A percentile compares a stretch with the other conserved stretches of the same genome.
Evolutionary conservation across 2,329 filamentous ascomycete genomes (phyloP).

Genomic region (Scedosporium apiospermum): DNA sequence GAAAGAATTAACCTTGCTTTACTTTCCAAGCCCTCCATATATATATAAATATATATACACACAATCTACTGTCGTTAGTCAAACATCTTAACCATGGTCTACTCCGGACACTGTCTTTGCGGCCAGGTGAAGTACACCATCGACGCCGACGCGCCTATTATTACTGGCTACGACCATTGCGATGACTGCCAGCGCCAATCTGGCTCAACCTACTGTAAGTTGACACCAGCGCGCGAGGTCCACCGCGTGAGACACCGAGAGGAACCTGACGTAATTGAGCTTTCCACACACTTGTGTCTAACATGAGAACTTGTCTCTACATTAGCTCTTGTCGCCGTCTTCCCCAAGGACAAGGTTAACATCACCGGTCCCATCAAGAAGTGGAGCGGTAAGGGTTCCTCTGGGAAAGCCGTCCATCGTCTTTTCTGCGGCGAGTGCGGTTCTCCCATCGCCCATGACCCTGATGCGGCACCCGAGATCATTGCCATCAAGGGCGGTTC

Average conservation of each 20-base stretch:
- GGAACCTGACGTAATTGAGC: neutral
- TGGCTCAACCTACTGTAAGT: slow-evolving; percentile 58
- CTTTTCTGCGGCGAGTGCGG: slow-evolving; percentile 63
- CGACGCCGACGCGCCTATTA: slow-evolving; percentile 38
- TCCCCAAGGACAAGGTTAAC: slow-evolving; percentile 55
- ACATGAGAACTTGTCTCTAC: neutral
- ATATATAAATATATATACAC: neutral
- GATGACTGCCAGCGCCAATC: slow-evolving; percentile 64
- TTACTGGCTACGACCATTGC: slow-evolving; percentile 61
- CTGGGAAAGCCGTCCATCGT: slow-evolving; percentile 55
- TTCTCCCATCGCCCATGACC: slow-evolving; percentile 61
- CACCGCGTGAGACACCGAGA: no score
- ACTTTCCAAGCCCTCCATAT: neutral
- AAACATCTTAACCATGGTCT: slow-evolving; percentile 43
- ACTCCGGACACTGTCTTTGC: slow-evolving; percentile 63
- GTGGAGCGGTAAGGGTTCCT: slow-evolving; percentile 49
- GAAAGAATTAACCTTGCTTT: neutral
- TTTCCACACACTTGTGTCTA: neutral
- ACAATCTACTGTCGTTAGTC: no score
- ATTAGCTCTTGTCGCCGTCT: slow-evolving; percentile 54
- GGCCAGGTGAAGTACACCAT: slow-evolving; percentile 60
- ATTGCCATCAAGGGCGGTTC: slow-evolving; percentile 61
- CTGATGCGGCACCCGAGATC: slow-evolving; percentile 59
- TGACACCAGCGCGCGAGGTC: neutral
- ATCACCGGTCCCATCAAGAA: slow-evolving; percentile 57